Conservation (phyloP, 257 asterid species). For the Echites panduratus region DNA sequence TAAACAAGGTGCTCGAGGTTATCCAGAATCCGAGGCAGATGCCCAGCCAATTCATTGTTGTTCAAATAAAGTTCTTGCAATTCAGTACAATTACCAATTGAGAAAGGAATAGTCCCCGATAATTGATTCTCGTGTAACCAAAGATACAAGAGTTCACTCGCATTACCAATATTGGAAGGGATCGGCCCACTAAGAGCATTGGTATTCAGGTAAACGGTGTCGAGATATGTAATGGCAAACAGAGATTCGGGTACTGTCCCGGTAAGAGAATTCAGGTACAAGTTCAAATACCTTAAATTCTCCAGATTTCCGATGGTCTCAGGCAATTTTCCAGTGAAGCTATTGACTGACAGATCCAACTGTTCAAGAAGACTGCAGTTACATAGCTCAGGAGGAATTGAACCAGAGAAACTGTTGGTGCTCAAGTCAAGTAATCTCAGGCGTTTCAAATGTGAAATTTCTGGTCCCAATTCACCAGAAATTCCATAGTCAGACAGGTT, state of each 20-base stretch:
- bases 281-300: constrained; percentile 29
- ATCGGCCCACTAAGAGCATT: constrained; percentile 61
- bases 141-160: constrained; percentile 30
- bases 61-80: constrained; percentile 44
- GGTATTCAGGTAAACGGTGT: constrained; percentile 27
- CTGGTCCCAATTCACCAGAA: constrained; percentile 54
- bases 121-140: constrained; percentile 38
- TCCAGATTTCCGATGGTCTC: constrained; percentile 37
- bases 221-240: constrained; percentile 41
- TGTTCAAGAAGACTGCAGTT: constrained; percentile 36
- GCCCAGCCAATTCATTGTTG: constrained; percentile 42
- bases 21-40: constrained; percentile 46
- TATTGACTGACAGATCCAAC: constrained; percentile 40
- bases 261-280: constrained; percentile 37
- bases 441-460: constrained; percentile 34
- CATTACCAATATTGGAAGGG: constrained; percentile 44
- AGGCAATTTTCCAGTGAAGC: constrained; percentile 51
- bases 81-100: constrained; percentile 52
- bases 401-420: constrained; percentile 36
- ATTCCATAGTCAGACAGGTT: constrained; percentile 35
- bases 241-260: constrained; percentile 47
- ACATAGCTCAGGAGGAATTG: constrained; percentile 33
- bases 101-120: constrained; percentile 52
- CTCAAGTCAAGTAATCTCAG: constrained; percentile 32
- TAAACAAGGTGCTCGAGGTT: constrained; percentile 41